Evolutionary conservation across 2,329 filamentous ascomycete species (phyloP), one percentile per base, ranked within the genome.

Genomic region (Ophiostoma populinum): DNA sequence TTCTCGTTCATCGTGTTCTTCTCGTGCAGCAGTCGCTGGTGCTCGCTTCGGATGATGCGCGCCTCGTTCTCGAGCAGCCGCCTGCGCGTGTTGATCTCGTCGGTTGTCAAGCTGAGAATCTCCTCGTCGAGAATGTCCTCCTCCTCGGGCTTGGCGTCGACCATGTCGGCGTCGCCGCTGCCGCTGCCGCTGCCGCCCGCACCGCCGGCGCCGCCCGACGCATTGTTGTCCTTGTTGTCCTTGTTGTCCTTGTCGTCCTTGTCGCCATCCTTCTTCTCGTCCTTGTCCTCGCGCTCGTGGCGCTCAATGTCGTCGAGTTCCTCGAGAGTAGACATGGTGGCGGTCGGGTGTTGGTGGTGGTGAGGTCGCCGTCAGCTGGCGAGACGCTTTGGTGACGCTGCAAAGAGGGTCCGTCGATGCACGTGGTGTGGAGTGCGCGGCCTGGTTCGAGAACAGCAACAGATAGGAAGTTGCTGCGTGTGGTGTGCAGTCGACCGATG

Each of bases 31-130:
- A 98, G 67, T 48, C 90, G 78, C 54, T 93, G 86, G 49, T 75
- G 85, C 59, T 98, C 90, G 66, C 85, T 93, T 67, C 80, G 87
- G 85, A 98, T 95, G 60, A 98, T 95, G 50, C 90, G 73, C 51
- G 90, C 80, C 59, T 98, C 90, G 58, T 98, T 98, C 59, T 98
- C 90, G 45, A 98, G 67, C 52, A 98, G 69, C 51, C 86, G 77
- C 64, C 77, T 80, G 56, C 90, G 74, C 49, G 85, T 92, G 50
- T 82, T 67, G 51, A 98, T 92, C 62, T 98, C 90, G 63, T 83
- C 75, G 63, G 90, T 95, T 65, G 79, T 87, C 48, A 92, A 77
- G 55, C 74, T 78, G 41, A 95, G 71, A 49, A 98, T 87, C 62
- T 98, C 90, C 37, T 87, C 77, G 57, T 95, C 87, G 44, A 98